Evolutionary conservation across 129 eudicot genomes (phyloP), one percentile per base, ranked within the genome.

Genomic region (Erigeron canadensis): DNA sequence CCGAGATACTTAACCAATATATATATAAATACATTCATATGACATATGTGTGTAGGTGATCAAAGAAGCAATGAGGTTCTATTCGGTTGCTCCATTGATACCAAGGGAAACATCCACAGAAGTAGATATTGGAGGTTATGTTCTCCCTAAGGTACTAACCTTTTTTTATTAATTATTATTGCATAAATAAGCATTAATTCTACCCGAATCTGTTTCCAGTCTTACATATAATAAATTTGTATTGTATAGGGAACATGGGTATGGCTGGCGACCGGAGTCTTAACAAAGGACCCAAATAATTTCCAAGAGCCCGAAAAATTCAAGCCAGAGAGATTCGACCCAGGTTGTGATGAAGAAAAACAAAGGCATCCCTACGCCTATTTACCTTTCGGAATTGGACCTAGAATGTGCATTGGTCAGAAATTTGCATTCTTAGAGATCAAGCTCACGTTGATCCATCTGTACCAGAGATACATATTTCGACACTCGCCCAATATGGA

Each of bases 321-420:
- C 75, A 88, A 70, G 64, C 95, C 95, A 5, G 90, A 85, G 81
- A 85, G 90, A 16, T 88, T 88, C 28, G 86, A 85, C 67, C 88
- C 81, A 28, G 75, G 70, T 22, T 68, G 88, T 19, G 84, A 82
- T 10, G 90, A 85, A 69, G 86, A 88, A 50, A 85, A 85, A 56
- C 73, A 68, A 28, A 28, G 34, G 34, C 34, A 28, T 28, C 34
- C 34, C 34, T 28, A 28, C 34, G 34, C 34, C 34, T 22, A 85
- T 88, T 75, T 88, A 88, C 67, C 95, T 45, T 88, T 88, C 61
- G 95, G 95, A 21, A 80, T 85, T 6, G 95, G 95, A 8, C 95
- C 95, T 37, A 71, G 95, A 12, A 85, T 87, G 28, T 88, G 90
- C 80, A 85, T 88, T 41, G 90, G 95, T 4, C 85, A 85, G 60